Base-by-base conservation (phyloP, 1,139 yeast genomes). In the Entelexis sorbosivorans region DNA sequence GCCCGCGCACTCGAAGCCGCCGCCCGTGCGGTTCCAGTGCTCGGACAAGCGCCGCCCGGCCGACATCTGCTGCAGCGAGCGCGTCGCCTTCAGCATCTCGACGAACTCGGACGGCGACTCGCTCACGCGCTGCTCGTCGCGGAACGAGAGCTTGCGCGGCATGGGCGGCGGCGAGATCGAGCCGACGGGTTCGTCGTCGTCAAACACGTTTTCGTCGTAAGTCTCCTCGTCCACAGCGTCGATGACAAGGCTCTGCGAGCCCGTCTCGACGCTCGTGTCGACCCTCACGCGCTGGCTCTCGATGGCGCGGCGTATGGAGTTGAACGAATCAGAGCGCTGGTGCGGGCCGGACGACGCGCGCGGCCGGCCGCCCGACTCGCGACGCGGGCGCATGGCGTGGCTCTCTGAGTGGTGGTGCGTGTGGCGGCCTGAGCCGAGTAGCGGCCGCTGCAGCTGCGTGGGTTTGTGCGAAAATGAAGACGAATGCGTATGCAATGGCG, bases 1-100 rank as follows among this genome's bases (percentile, higher is more conserved):
- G 7, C 72, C 73, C n/a, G 64, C 70, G 48, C 64, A 66, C 54
- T 69, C 72, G 54, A 69, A 68, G 38, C 63, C 67, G 16, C 68
- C 68, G 13, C 58, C 58, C 2, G 36, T 32, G 26, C 35, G 39
- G 28, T 46, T 43, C 33, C 39, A 29, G 11, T 32, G 33, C 19
- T 42, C 45, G 4, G 45, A 20, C 19, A 42, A 33, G 29, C 44
- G 32, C 16, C 54, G 52, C 10, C 56, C 56, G 3, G 55, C 48
- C 19, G 55, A 51, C 40, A 69, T 59, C 54, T 66, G 69, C 61
- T 69, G 73, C 43, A 69, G 60, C 22, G 71, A 66, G 24, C 71
- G 61, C 32, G 73, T 67, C 29, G 73, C 73, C 53, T 69, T 70
- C 31, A 69, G 60, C 48, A 69, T 69, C 51, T 65, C 68, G 16